Base-by-base conservation (phyloP, 2,329 filamentous ascomycete species). In the Ustulina deusta region DNA sequence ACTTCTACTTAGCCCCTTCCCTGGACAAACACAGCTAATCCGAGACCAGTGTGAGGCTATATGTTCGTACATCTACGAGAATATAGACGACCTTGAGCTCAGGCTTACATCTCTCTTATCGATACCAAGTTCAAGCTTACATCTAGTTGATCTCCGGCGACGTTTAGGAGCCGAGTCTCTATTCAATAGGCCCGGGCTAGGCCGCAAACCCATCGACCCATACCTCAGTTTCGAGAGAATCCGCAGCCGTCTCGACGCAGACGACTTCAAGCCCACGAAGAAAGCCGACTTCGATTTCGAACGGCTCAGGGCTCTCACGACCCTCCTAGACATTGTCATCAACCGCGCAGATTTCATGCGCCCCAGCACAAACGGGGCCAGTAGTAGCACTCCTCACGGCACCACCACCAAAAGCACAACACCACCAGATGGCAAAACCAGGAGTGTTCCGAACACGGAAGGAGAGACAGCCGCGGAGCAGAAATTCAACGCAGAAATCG, bases 311-410 rank as follows among this genome's bases (percentile, higher is more conserved):
- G 89, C 91, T 2, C 83, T 89, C 17, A 83, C 92, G 3, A 80
- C 85, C 2, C 85, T 97, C 22, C 85, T 97, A 5, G 91, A 96
- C 75, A 86, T 93, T 44, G 90, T 89, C 17, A 83, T 97, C 59
- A 92, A 93, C 67, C 87, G 90, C 65, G 92, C 87, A 1, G 78
- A 79, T 72, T 77, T 74, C 63, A 69, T 75, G 58, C 68, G 63
- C n/a, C 61, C 49, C 11, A 15, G 27, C 57, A 40, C 25, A 34
- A 51, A 42, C n/a, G 22, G 15, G 32, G 29, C 36, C 4, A 40
- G 17, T 6, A 68, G 36, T 20, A 40, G 17, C 3, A 68, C 27
- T 20, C 81, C 81, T 15, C 82, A 85, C 54, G 75, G 29, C 76
- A 76, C 54, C 7, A 44, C 40, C 1, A 42, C 13, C 3, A 44